Percentiles rank a stretch among this genome's conserved stretches.
phyloP scores from a whole-genome alignment of 257 asterid genomes.

The Solanum clarkiae region DNA sequence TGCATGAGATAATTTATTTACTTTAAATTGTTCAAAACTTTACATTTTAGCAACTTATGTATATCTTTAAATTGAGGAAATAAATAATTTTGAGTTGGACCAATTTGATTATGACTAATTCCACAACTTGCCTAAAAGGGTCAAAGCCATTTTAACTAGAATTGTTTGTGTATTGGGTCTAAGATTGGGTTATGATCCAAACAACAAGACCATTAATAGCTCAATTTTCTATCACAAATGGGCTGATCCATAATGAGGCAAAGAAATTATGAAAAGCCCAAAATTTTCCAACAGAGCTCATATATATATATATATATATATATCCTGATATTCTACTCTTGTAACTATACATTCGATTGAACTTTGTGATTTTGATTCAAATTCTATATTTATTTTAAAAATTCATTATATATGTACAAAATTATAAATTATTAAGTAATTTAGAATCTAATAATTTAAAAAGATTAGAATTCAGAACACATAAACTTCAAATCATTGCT shows the following conservation, averaged over 20 bases:
- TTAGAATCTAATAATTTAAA: neutral
- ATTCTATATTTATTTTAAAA: neutral
- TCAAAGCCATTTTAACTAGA: neutral
- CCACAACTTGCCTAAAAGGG: neutral
- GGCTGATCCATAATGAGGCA: neutral
- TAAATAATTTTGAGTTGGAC: neutral
- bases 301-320: too few relatives aligned
- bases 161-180: neutral
- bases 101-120: neutral
- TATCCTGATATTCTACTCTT: too few relatives aligned
- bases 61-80: neutral
- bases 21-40: neutral
- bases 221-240: neutral
- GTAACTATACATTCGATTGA: neutral
- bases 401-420: neutral
- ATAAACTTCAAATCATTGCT: too few relatives aligned
- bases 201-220: neutral
- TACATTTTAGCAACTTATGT: neutral
- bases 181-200: neutral
- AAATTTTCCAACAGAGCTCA: neutral
- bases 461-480: neutral
- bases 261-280: neutral
- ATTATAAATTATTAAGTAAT: neutral
- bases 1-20: neutral
- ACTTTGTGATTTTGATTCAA: neutral